Evolutionary conservation across 2,329 filamentous ascomycete genomes (phyloP).

Genomic region (Aspergillus niger): DNA sequence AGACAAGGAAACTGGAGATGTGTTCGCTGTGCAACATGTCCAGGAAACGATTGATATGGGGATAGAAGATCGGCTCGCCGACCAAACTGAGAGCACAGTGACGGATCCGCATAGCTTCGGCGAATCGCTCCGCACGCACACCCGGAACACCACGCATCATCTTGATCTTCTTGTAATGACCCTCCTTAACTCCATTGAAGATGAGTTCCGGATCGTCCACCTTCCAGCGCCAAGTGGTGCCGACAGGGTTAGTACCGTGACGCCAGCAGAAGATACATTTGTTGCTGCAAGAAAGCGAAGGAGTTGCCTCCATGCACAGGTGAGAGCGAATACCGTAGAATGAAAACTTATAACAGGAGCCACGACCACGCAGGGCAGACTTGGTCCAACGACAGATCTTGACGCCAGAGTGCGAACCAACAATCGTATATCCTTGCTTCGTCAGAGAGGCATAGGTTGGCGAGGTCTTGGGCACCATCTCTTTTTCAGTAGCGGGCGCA

Average conservation of each 20-base stretch:
- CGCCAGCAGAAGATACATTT: conserved; percentile 99
- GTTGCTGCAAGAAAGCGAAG: conserved; percentile 92
- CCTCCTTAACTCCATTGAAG: conserved; percentile 84
- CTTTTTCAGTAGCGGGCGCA: conserved; percentile 60
- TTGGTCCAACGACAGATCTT: conserved; percentile 99
- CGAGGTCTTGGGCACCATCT: conserved; percentile 91
- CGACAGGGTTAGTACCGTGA: conserved; percentile 94
- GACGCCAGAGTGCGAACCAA: conserved; percentile 92
- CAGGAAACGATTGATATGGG: conserved; percentile 91
- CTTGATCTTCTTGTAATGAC: conserved; percentile 96
- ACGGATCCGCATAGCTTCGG: conserved; percentile 87
- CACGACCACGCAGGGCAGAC: conserved; percentile 86
- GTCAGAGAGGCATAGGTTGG: conserved; percentile 87
- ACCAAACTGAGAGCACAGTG: conserved; percentile 92
- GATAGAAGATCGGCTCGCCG: conserved; percentile 98
- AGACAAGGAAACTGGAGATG: conserved; percentile 93
- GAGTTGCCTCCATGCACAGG: conserved; percentile 97
- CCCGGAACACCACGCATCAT: conserved; percentile 94
- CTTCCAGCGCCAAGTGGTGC: conserved; percentile 95
- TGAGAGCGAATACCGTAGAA: conserved; percentile 97
- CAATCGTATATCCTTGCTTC: conserved; percentile 94
- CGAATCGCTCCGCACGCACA: conserved; percentile 85
- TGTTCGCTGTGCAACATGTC: conserved; percentile 78
- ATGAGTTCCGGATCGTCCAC: conserved; percentile 89
- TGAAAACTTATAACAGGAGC: conserved; percentile 96